phyloP scores from a whole-genome alignment of 805 yeast species.

The Metschnikowia matae region DNA sequence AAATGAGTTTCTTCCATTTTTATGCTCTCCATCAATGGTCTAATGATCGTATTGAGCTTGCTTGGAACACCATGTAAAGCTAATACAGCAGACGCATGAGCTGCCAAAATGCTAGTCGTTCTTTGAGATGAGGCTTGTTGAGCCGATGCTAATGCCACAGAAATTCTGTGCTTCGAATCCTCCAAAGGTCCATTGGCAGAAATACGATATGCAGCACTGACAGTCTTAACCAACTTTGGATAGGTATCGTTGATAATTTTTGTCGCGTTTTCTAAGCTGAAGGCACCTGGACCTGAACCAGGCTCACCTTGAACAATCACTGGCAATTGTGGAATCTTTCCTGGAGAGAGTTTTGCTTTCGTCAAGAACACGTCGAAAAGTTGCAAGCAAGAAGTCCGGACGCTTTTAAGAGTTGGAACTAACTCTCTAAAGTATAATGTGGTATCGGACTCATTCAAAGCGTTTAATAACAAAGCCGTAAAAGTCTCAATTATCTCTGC shows the following conservation, averaged over 20 bases:
- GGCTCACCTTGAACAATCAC: slow-evolving; percentile 90
- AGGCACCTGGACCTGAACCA: slow-evolving; percentile 93
- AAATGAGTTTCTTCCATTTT: slow-evolving; percentile 65
- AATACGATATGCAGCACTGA: slow-evolving; percentile 69
- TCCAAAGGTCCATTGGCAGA: slow-evolving; percentile 68
- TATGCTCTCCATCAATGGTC: slow-evolving; percentile 88
- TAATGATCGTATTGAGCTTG: slow-evolving; percentile 82
- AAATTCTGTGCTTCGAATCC: slow-evolving; percentile 70
- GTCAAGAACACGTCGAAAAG: slow-evolving; percentile 74
- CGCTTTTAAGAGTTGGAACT: slow-evolving; percentile 78
- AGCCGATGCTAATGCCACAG: slow-evolving; percentile 66
- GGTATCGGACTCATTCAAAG: slow-evolving; percentile 39
- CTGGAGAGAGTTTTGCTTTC: slow-evolving; percentile 65
- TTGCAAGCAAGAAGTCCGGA: slow-evolving; percentile 84
- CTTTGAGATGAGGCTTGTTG: slow-evolving; percentile 47
- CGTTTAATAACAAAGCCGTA: slow-evolving; percentile 26
- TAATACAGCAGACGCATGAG: slow-evolving; percentile 71
- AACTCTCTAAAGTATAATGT: slow-evolving; percentile 72
- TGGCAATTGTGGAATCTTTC: slow-evolving; percentile 76
- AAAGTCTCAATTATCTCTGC: slow-evolving; percentile 20
- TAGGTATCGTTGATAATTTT: slow-evolving; percentile 60
- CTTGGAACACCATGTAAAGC: slow-evolving; percentile 67
- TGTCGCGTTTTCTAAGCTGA: slow-evolving; percentile 74
- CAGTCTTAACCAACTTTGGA: slow-evolving; percentile 55
- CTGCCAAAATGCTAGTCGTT: slow-evolving; percentile 60